Evolutionary conservation across 2,329 filamentous ascomycete species (phyloP), one percentile per base, ranked within the genome.

Genomic region (Macroventuria anomochaeta): DNA sequence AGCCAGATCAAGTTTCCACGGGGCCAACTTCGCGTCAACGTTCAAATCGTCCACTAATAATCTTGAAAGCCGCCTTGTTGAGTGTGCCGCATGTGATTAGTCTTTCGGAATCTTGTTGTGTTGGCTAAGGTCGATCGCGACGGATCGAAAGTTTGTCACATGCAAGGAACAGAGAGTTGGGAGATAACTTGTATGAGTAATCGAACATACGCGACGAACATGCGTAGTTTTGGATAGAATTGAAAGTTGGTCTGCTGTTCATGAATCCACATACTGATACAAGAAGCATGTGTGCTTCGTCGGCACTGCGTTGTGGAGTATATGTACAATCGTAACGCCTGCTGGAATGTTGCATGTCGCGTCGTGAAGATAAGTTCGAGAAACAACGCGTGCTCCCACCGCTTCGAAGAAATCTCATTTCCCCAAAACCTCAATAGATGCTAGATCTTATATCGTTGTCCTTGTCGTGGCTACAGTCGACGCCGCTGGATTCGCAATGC

Each of bases 1-100:
- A 48, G 37, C 32, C 43, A 53, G 51, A 53, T 43, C 51, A 48
- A 36, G 51, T 53, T 53, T 53, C 38, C 33, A 23, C 32, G 15
- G 51, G 28, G 26, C 20, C 38, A 43, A 34, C 41, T 28, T 52
- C 48, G 39, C 33, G 40, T 28, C 33, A 42, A 38, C 23, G 50
- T 41, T 17, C 31, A 23, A 11, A 32, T 31, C 38, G 37, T 31
- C 50, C 50, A 53, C 42, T 47, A 37, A 42, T n/a, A 25, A 11
- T n/a, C 7, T 7, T 5, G 17, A 38, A 38, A 25, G 49, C 31
- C 18, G 50, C 26, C 17, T 18, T 11, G 7, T 25, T 7, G 36
- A 47, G 37, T 43, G 43, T 53, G 50, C 43, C 43, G 50, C 43
- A 53, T 33, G 11, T 23, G 15, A 25, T 29, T 2, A n/a, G 34